phyloP scores from a whole-genome alignment of 1,139 yeast species.

The Candida freyschussii region DNA sequence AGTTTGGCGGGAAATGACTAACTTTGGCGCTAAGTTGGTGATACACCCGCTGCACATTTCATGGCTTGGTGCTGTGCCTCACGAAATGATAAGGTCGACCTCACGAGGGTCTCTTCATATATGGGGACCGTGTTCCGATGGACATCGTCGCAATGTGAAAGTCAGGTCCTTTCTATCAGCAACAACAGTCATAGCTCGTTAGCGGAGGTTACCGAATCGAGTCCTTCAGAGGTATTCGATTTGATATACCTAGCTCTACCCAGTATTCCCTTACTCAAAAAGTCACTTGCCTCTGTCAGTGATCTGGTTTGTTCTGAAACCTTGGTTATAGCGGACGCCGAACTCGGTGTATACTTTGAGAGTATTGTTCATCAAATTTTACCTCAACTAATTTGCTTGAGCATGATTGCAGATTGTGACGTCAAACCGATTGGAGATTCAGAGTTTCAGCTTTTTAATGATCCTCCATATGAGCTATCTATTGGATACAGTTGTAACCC shows the following conservation, averaged over 20 bases:
- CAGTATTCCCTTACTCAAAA: not conserved
- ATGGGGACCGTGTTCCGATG: not conserved
- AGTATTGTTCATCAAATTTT: too few relatives aligned
- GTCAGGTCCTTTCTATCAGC: not conserved
- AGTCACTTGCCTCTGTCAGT: too few relatives aligned
- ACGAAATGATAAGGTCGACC: slow-evolving; percentile 1
- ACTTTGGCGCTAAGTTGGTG: slow-evolving; percentile 23
- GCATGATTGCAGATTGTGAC: too few relatives aligned
- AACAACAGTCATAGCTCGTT: not conserved
- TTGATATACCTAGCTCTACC: not conserved
- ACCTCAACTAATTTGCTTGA: too few relatives aligned
- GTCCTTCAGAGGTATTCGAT: not conserved
- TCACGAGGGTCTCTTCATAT: slow-evolving; percentile 10
- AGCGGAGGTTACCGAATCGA: not conserved
- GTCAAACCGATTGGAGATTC: too few relatives aligned
- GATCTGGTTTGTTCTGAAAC: too few relatives aligned
- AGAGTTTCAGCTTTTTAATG: not conserved
- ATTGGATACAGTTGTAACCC: too few relatives aligned
- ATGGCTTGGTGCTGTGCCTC: slow-evolving; percentile 8
- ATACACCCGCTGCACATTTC: slow-evolving; percentile 17
- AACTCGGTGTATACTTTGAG: too few relatives aligned
- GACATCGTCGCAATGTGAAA: not conserved
- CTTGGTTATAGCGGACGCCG: too few relatives aligned
- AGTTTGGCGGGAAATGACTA: slow-evolving; percentile 2
- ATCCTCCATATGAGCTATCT: slow-evolving; percentile 1